Evolutionary conservation across 148 eudicot genomes (phyloP), one percentile per base, ranked within the genome.

Genomic region (Arctostaphylos glauca): DNA sequence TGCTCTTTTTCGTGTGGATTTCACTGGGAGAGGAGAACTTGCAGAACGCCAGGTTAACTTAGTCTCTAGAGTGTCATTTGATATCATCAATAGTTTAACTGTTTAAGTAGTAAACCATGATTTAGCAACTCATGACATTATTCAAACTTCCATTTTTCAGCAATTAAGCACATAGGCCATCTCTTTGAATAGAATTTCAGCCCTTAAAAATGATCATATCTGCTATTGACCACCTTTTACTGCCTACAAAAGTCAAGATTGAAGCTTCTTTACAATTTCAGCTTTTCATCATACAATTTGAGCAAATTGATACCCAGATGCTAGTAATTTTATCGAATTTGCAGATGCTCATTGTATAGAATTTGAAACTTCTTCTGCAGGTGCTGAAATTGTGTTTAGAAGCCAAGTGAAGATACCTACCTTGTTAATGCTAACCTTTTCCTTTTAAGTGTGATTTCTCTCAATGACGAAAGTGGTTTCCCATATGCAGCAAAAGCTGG

Each of bases 1-100:
- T 80, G 99, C 97, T 77, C 93, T 94, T 14, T 96, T 96, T 70
- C 97, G 99, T 23, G 98, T 96, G 68, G 99, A 96, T 86, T 96
- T 96, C 86, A 87, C 98, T 21, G 99, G 98, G 85, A 90, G 98
- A 80, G 99, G 99, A 85, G 98, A 96, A 88, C 98, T 93, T 55
- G 99, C 98, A 81, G 99, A 96, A 46, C 91, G 98, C 70, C 99
- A 96, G 99, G 99, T 96, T 46, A 79, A 60, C 47, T 77, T 5
- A 64, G 70, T 9, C 58, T 2, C 2, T 8, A 54, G 16, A n/a
- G 25, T 25, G 52, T 56, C n/a, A n/a, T 49, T 2, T 68, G 47
- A 67, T 50, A 23, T 67, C 46, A n/a, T 14, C 70, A 23, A 3
- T 64, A 64, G 10, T 9, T 41, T 23, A 18, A 19, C 23, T 59